Base-by-base conservation (phyloP, 352 stramenopile genomes). In the Aphanomyces cochlioides region DNA sequence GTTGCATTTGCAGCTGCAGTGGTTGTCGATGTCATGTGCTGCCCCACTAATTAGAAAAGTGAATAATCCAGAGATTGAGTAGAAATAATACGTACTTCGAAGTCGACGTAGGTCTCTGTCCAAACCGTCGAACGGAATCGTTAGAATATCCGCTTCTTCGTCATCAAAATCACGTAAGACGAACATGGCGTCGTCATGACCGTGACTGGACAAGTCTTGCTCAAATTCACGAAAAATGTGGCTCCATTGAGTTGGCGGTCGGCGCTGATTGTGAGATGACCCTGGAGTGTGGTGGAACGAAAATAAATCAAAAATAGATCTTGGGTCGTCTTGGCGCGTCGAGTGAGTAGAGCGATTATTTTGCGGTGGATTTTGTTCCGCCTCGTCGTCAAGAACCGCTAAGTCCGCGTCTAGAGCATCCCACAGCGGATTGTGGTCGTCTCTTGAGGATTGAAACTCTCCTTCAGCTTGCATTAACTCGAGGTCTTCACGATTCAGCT, bases 341-440 rank as follows among this genome's bases (percentile, higher is more conserved):
- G n/a, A 47, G 28, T 10, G 38, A 34, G 36, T 69, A 13, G 39
- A 40, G 19, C 36, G 63, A 58, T n/a, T 36, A 37, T 34, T 41
- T 41, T 38, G 37, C 12, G 17, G 38, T 6, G 38, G 59, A 13
- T 78, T 61, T 5, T 73, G 72, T 60, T 95, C 87, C 37, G 92
- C 84, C 13, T 92, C 82, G 4, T 93, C 85, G 74, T 93, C 85
- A n/a, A 89, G 69, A 21, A 83, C 79, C 7, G 82, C 86, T 54
- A 89, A 69, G 53, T 92, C 87, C 2, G 78, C 79, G 38, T 92
- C 85, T 4, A 93, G 66, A n/a, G 84, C 81, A 37, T 84, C 83
- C 85, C 85, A 93, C 6, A 85, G 67, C 21, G 82, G 84, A 67
- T 73, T 84, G 39, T 75, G 60, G 50, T 81, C 77, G 37, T 58